Conservation (phyloP, 1,284 basidiomycete species). For the Peniophora sp. region DNA sequence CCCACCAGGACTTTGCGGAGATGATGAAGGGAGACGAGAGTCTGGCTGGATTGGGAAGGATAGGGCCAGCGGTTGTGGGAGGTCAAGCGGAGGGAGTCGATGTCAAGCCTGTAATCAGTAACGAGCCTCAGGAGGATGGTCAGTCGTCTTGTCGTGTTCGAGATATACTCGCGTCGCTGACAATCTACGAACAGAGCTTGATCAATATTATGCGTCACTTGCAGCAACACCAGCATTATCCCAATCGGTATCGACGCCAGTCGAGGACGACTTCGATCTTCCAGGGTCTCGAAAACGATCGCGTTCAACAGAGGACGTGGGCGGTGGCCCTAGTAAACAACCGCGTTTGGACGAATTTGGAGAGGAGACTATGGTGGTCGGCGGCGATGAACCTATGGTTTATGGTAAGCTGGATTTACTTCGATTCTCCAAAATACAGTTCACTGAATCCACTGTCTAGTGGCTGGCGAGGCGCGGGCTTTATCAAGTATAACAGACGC, state of each 20-base stretch:
- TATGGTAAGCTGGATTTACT: slow-evolving; percentile 40
- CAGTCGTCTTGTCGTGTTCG: slow-evolving; percentile 19
- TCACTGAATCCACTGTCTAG: slow-evolving; percentile 24
- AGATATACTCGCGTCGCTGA: neutral
- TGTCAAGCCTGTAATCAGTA: slow-evolving; percentile 46
- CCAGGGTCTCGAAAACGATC: slow-evolving; percentile 64
- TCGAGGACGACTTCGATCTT: slow-evolving; percentile 57
- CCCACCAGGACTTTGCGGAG: slow-evolving; percentile 21
- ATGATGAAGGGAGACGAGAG: slow-evolving; percentile 43
- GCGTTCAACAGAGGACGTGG: slow-evolving; percentile 52
- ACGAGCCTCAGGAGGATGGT: slow-evolving; percentile 53
- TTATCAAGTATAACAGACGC: slow-evolving; percentile 76
- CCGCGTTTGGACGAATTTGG: slow-evolving; percentile 15
- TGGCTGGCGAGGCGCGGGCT: slow-evolving; percentile 59
- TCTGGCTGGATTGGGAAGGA: slow-evolving; percentile 52
- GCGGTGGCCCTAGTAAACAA: slow-evolving; percentile 35
- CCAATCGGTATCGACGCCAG: slow-evolving; percentile 24
- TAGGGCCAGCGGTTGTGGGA: slow-evolving; percentile 25
- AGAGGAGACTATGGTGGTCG: slow-evolving; percentile 8
- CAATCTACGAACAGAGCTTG: slow-evolving; percentile 45
- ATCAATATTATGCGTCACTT: slow-evolving; percentile 71
- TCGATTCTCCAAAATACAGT: neutral
- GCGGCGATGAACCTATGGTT: slow-evolving; percentile 50
- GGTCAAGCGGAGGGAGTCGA: slow-evolving; percentile 27
- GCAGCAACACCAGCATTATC: slow-evolving; percentile 44